A percentile compares a stretch with the other conserved stretches of the same genome.
These are phyloP conservation scores for Candida sojae DNA, from an alignment of 1,139 yeast genomes.

Conservation along the genomic window DNA sequence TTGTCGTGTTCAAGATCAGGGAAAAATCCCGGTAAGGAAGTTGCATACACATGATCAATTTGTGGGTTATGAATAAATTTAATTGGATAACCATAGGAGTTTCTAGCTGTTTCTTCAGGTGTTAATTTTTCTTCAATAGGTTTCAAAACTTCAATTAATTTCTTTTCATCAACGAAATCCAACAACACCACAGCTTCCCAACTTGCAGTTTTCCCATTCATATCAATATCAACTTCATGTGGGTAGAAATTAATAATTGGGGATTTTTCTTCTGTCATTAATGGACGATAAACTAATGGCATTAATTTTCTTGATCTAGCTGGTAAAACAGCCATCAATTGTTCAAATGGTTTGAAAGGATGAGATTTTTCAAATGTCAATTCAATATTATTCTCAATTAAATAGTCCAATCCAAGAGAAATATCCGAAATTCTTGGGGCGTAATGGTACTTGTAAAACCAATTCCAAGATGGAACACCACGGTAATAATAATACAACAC, in stretches of 20 bases:
- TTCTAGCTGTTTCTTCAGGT: conserved; percentile 72
- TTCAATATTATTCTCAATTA: conserved; percentile 34
- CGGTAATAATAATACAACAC: conserved; percentile 85
- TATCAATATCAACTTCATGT: conserved; percentile 80
- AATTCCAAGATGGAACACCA: conserved; percentile 93
- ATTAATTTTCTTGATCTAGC: conserved; percentile 83
- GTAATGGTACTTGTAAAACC: conserved; percentile 88
- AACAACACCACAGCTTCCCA: conserved; percentile 99
- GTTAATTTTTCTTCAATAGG: conserved; percentile 62
- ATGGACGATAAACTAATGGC: conserved; percentile 73
- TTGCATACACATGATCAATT: conserved; percentile 63
- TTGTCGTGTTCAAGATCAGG: conserved; percentile 76
- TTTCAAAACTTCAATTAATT: conserved; percentile 70
- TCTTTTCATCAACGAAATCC: conserved; percentile 85
- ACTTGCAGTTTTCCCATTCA: conserved; percentile 91
- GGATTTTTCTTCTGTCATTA: conserved; percentile 88
- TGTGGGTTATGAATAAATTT: conserved; percentile 78
- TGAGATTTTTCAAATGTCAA: conserved; percentile 66
- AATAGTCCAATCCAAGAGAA: conserved; percentile 62
- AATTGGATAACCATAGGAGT: conserved; percentile 70
- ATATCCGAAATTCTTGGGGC: conserved; percentile 93
- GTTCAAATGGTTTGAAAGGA: conserved; percentile 94
- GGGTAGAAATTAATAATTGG: conserved; percentile 94
- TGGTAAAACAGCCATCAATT: conserved; percentile 96
- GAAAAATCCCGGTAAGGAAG: conserved; percentile 81